Percentiles rank a stretch among this genome's conserved stretches.
Conservation (phyloP, 768 basidiomycete genomes). For the Termitomyces sp. region DNA sequence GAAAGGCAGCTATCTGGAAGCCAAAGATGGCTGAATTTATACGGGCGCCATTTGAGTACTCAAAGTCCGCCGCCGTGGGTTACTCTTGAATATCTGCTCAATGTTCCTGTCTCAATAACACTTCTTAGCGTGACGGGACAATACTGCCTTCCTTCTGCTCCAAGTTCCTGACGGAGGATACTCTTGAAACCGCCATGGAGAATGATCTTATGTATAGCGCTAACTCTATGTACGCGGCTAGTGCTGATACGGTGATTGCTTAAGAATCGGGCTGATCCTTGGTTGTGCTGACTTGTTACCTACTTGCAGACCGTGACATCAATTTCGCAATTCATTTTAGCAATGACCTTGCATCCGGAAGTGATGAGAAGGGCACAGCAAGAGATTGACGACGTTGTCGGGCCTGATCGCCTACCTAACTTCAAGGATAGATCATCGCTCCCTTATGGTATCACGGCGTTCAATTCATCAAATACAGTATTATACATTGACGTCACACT, state of each 20-base stretch:
- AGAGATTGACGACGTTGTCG: constrained; percentile 26
- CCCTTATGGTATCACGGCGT: constrained; percentile 15
- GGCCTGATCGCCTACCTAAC: constrained; percentile 22
- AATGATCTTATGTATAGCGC: constrained; percentile 10
- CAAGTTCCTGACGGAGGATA: not conserved
- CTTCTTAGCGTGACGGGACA: not conserved
- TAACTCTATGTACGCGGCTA: constrained; percentile 18
- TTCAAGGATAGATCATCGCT: constrained; percentile 21
- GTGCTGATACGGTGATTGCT: constrained; percentile 15
- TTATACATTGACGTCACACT: constrained; percentile 3
- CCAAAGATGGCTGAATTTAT: constrained; percentile 12
- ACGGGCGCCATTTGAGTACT: constrained; percentile 10
- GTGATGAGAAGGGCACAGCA: constrained; percentile 14
- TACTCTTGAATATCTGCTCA: not conserved
- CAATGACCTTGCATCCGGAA: constrained; percentile 12
- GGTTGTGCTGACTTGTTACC: not conserved
- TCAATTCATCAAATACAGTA: constrained; percentile 16
- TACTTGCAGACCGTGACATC: constrained; percentile 1
- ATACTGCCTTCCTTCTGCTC: constrained; percentile 7
- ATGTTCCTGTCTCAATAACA: not conserved
- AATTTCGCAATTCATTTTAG: constrained; percentile 4
- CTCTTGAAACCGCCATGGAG: constrained; percentile 16
- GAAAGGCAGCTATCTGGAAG: constrained; percentile 14
- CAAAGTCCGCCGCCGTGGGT: constrained; percentile 10
- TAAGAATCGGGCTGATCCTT: not conserved